Evolutionary conservation across 208 protist species (phyloP), one percentile per base, ranked within the genome.

Genomic region (Kentomonas sorsogonicus): DNA sequence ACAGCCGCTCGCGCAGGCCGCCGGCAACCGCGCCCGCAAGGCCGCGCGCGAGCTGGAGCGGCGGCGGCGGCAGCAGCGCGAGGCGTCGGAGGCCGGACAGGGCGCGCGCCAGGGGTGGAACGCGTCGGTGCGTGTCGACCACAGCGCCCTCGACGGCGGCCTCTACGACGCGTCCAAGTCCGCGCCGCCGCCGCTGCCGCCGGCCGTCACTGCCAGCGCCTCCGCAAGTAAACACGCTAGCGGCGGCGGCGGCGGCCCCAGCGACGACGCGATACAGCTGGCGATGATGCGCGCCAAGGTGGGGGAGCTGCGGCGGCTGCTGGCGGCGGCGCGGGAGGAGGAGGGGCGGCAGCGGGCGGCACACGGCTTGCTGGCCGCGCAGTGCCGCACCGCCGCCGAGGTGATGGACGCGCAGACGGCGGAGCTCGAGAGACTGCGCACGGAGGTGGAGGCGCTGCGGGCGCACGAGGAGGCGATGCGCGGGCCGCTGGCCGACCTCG

Each of bases 371-470:
- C 59, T 93, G 11, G 39, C 59, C 13, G 73, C 85, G 33, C 81
- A 86, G 57, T 64, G 86, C 53, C 63, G 69, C n/a, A 66, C 71
- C 18, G 78, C 69, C 18, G 70, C 72, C 6, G 41, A 66, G 25
- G 74, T 93, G 36, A 83, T 83, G 55, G 69, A 79, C 31, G 72
- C 68, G 26, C 86, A 93, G 63, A 74, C 63, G 7, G 54, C 39
- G 33, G 72, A 85, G 65, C 52, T 93, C 40, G 61, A 74, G 30
- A 46, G 39, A 25, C 63, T 93, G 23, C 71, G 62, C 30, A 29
- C 45, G 10, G 66, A 78, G 51, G 69, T 93, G 36, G 63, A 52
- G 16, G 71, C 36, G 18, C 69, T 93, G 31, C 73, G 58, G 13
- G 43, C 51, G 29, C 69, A 80, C 30, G 72, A 82, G 53, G 53